Evolutionary conservation across 2,329 filamentous ascomycete species (phyloP).

Genomic region (Xylariales sp.): DNA sequence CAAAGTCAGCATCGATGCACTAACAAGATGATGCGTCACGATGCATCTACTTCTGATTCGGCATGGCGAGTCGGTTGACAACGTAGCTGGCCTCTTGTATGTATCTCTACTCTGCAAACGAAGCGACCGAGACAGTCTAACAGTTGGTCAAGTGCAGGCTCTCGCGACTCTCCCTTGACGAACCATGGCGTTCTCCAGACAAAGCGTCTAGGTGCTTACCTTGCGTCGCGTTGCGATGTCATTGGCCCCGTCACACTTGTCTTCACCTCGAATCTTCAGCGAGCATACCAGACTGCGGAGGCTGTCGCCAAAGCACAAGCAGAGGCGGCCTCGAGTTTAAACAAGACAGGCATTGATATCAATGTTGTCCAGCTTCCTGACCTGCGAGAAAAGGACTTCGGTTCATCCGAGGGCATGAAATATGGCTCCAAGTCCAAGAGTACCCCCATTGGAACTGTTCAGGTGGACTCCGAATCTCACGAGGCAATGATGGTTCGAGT

Average conservation of each 20-base stretch:
- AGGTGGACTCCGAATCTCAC: constrained; percentile 52
- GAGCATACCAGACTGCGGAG: constrained; percentile 67
- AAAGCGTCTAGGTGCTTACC: constrained; percentile 61
- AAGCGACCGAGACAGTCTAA: no score
- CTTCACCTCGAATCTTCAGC: constrained; percentile 73
- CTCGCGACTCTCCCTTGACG: constrained; percentile 75
- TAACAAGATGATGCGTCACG: constrained; percentile 21
- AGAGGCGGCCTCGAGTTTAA: neutral
- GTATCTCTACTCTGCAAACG: constrained; percentile 20
- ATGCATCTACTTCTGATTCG: constrained; percentile 69
- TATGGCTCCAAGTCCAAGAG: constrained; percentile 33
- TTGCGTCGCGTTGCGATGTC: constrained; percentile 33
- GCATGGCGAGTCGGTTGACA: constrained; percentile 88
- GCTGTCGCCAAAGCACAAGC: constrained; percentile 56
- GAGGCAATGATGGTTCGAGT: constrained; percentile 62
- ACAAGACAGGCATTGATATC: constrained; percentile 12
- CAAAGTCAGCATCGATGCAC: no score
- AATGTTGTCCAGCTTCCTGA: constrained; percentile 37
- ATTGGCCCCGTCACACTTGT: constrained; percentile 50
- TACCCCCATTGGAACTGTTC: constrained; percentile 35
- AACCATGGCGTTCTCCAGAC: constrained; percentile 78
- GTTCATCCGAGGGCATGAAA: constrained; percentile 62
- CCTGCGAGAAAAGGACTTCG: constrained; percentile 71
- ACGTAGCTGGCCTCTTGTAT: constrained; percentile 73
- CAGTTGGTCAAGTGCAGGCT: constrained; percentile 58